These are phyloP conservation scores for Zalerion maritima DNA, from an alignment of 495 filamentous ascomycete species.

Conservation along the genomic window DNA sequence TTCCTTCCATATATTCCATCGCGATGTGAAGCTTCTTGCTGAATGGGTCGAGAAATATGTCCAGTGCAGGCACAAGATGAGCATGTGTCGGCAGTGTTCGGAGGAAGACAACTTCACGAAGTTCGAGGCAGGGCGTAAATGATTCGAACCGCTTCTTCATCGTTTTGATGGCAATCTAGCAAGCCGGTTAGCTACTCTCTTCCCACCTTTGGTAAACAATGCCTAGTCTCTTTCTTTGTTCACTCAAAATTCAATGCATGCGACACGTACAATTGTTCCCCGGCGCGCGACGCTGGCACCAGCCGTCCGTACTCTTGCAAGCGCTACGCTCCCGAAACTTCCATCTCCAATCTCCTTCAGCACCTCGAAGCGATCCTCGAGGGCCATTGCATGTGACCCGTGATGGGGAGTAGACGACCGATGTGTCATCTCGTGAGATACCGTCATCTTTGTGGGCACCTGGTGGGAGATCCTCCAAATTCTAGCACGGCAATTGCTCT, in stretches of 20 bases:
- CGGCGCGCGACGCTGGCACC: slow-evolving; percentile 78
- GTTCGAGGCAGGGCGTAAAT: slow-evolving; percentile 73
- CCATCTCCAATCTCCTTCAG: slow-evolving; percentile 98
- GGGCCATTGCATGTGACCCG: slow-evolving; percentile 27
- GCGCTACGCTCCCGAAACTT: slow-evolving; percentile 90
- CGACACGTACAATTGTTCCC: slow-evolving; percentile 70
- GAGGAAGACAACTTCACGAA: slow-evolving; percentile 94
- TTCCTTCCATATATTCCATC: slow-evolving; percentile 99
- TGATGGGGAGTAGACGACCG: slow-evolving; percentile 38
- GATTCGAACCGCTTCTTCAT: slow-evolving; percentile 99
- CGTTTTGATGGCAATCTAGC: slow-evolving; percentile 93
- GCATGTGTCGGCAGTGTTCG: slow-evolving; percentile 71
- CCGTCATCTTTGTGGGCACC: slow-evolving; percentile 63
- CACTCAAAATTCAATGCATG: neutral
- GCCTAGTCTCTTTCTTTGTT: slow-evolving; percentile 1
- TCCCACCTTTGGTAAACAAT: neutral
- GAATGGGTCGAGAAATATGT: slow-evolving; percentile 96
- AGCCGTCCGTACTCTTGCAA: slow-evolving; percentile 79
- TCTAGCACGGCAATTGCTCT: no score
- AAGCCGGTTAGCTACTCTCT: slow-evolving; percentile 13
- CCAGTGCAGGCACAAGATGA: slow-evolving; percentile 89
- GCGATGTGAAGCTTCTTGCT: slow-evolving; percentile 92
- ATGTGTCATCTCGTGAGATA: slow-evolving; percentile 48
- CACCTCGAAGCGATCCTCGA: slow-evolving; percentile 87
- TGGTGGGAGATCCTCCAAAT: no score